These are phyloP conservation scores for Coprinellus micaceus DNA, from an alignment of 768 basidiomycete genomes.

Conservation along the genomic window DNA sequence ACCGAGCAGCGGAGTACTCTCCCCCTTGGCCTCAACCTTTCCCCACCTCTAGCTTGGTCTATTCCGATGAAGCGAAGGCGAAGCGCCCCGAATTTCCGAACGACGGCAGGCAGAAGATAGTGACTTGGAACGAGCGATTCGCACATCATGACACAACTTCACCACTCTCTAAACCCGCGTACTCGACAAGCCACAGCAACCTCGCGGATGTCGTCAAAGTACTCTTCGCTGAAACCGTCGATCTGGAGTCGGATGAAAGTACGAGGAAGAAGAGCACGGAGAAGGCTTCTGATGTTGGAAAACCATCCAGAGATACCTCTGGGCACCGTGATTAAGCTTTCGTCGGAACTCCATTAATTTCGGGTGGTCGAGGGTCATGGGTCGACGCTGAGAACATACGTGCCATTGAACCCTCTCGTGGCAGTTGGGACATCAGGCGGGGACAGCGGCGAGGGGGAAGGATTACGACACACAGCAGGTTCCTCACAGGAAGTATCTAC, in stretches of 20 bases:
- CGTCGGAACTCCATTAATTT: conserved; percentile 32
- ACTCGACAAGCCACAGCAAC: conserved; percentile 20
- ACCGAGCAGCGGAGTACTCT: conserved; percentile 34
- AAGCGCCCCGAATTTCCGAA: conserved; percentile 29
- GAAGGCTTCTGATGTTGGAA: conserved; percentile 32
- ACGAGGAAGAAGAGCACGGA: not conserved
- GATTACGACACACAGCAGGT: conserved; percentile 31
- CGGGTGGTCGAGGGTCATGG: conserved; percentile 28
- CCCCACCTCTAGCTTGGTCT: conserved; percentile 20
- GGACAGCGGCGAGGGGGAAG: conserved; percentile 12
- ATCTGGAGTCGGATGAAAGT: not conserved
- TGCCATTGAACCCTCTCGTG: conserved; percentile 32
- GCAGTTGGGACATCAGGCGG: conserved; percentile 18
- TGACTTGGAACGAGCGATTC: conserved; percentile 29
- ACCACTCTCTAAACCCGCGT: conserved; percentile 4
- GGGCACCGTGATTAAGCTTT: conserved; percentile 17
- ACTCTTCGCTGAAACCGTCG: conserved; percentile 17
- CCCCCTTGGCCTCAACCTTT: conserved; percentile 6
- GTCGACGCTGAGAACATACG: conserved; percentile 28
- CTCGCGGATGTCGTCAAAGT: conserved; percentile 35
- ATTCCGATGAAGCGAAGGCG: conserved; percentile 25
- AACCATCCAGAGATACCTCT: conserved; percentile 33
- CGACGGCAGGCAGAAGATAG: conserved; percentile 26
- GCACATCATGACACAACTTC: not conserved
- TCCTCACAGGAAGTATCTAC: conserved; percentile 27